These are phyloP conservation scores for Pouteria campechiana DNA, from an alignment of 179 eudicot genomes.

Conservation along the genomic window DNA sequence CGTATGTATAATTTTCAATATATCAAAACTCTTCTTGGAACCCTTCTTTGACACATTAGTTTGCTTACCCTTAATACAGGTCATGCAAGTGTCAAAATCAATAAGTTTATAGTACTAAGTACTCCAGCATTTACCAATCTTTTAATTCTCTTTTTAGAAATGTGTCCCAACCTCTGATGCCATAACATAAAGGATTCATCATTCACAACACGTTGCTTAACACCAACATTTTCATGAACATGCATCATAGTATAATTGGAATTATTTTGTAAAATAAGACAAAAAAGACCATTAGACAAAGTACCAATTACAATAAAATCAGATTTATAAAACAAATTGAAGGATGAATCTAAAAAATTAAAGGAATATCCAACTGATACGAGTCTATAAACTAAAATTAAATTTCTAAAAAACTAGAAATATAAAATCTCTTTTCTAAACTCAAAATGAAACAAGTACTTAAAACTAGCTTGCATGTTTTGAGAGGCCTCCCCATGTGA, in stretches of 20 bases:
- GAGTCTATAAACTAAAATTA: not conserved
- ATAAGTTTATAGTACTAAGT: not conserved
- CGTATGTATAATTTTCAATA: not conserved
- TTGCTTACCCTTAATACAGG: slow-evolving; percentile 5
- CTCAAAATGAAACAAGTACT: not conserved
- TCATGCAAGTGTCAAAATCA: slow-evolving; percentile 5
- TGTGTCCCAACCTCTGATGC: not conserved
- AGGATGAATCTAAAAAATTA: not conserved
- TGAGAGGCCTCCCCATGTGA: not conserved
- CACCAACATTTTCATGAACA: not conserved
- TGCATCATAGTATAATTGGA: too few relatives aligned
- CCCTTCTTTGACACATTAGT: too few relatives aligned
- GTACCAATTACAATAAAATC: not conserved
- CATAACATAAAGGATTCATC: not conserved
- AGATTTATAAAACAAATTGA: not conserved
- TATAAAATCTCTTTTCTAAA: not conserved
- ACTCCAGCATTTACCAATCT: not conserved
- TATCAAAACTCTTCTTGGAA: not conserved
- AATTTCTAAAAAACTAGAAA: too few relatives aligned
- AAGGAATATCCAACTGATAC: not conserved
- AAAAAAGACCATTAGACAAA: not conserved
- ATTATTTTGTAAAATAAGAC: not conserved
- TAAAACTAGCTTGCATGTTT: not conserved
- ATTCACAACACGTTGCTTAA: not conserved
- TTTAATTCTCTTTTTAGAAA: not conserved